Evolutionary conservation across 2,329 filamentous ascomycete species (phyloP).

Genomic region (Trichoderma arundinaceum): DNA sequence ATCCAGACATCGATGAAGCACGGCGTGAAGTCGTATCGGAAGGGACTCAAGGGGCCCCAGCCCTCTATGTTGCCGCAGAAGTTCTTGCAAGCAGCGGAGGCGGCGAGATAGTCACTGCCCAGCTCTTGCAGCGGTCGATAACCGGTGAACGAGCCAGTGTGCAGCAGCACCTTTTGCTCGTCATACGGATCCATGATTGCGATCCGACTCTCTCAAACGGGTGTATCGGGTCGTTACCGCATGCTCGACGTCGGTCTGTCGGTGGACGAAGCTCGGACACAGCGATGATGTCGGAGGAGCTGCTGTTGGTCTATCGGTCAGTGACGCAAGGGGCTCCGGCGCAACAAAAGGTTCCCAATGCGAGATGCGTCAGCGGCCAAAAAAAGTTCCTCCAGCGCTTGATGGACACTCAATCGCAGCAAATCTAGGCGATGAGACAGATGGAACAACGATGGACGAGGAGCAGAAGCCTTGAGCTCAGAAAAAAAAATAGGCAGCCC

Average conservation of each 20-base stretch:
- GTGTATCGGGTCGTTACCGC: conserved; percentile 24
- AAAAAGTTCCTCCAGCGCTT: neutral
- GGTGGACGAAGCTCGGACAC: conserved; percentile 23
- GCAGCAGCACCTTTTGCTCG: conserved; percentile 56
- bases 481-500: conserved; percentile 17
- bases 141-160: conserved; percentile 67
- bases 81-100: conserved; percentile 60
- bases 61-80: conserved; percentile 89
- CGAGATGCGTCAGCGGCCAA: neutral
- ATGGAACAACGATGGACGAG: conserved; percentile 4
- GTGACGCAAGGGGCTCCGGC: conserved; percentile 24
- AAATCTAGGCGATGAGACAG: neutral
- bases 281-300: conserved; percentile 11
- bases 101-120: conserved; percentile 65
- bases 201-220: conserved; percentile 22
- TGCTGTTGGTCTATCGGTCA: conserved; percentile 27
- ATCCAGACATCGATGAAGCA: conserved; percentile 97
- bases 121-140: conserved; percentile 57
- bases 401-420: neutral
- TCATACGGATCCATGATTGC: conserved; percentile 42
- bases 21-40: conserved; percentile 92
- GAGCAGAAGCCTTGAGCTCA: conserved; percentile 4
- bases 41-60: conserved; percentile 90
- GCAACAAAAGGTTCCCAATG: neutral
- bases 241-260: conserved; percentile 35